A percentile compares a stretch with the other conserved stretches of the same genome.
These are phyloP conservation scores for Phytophthora kernoviae DNA, from an alignment of 352 stramenopile species.

Conservation along the genomic window DNA sequence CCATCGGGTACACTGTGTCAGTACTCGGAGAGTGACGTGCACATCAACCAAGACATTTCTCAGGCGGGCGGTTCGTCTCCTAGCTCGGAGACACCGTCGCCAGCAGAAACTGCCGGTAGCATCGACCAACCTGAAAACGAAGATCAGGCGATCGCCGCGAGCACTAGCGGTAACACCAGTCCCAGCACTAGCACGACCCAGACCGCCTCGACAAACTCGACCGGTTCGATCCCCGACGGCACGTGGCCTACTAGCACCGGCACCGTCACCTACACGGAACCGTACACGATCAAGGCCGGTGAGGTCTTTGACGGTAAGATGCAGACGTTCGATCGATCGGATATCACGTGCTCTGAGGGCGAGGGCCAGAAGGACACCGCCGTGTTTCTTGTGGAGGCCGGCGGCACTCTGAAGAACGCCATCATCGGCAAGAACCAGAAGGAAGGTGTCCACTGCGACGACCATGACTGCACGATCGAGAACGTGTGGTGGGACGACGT, in stretches of 20 bases:
- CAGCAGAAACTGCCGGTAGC: background rate
- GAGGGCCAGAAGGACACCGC: conserved; percentile 31
- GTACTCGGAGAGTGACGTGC: too few species aligned
- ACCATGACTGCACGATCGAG: conserved; percentile 38
- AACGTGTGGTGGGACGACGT: conserved; percentile 18
- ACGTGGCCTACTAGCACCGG: conserved; percentile 15
- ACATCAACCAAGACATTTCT: too few species aligned
- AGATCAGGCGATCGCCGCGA: background rate
- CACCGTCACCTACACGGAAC: conserved; percentile 16
- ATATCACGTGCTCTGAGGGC: conserved; percentile 29
- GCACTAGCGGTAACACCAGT: background rate
- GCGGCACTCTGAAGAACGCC: conserved; percentile 44
- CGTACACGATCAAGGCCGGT: conserved; percentile 36
- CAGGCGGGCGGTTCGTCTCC: too few species aligned
- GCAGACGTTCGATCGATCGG: conserved; percentile 51
- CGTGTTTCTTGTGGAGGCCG: conserved; percentile 33
- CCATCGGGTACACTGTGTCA: too few species aligned
- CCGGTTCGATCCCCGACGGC: too few species aligned
- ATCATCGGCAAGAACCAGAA: conserved; percentile 43
- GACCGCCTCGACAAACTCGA: too few species aligned
- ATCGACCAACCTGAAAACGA: background rate
- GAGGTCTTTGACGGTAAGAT: conserved; percentile 27
- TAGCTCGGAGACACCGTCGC: conserved; percentile 10
- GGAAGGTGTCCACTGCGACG: conserved; percentile 26
- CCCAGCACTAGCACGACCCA: background rate